Evolutionary conservation across 2,329 filamentous ascomycete species (phyloP).

Genomic region (Exserohilum turcica): DNA sequence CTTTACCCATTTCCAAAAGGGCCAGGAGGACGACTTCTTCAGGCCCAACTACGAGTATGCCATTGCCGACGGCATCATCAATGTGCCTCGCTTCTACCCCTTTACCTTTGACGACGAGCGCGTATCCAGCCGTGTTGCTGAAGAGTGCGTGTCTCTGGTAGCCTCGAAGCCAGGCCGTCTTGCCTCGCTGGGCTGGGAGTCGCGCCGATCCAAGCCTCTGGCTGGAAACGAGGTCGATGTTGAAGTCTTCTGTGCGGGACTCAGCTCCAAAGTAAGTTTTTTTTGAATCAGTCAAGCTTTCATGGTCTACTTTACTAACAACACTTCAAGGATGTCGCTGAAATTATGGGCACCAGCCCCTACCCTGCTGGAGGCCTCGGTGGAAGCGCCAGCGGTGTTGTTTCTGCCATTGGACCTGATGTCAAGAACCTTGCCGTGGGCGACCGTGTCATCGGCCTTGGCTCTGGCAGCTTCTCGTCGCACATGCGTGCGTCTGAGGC

Average conservation of each 20-base stretch:
- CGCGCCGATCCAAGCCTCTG: background rate
- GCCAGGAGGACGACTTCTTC: background rate
- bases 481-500: background rate
- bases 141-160: background rate
- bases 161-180: background rate
- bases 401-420: conserved; percentile 14
- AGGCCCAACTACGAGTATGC: conserved; percentile 38
- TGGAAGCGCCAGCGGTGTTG: conserved; percentile 23
- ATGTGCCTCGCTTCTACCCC: conserved; percentile 32
- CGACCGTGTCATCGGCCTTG: conserved; percentile 21
- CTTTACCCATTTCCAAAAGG: conserved; percentile 10
- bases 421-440: conserved; percentile 17
- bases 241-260: conserved; percentile 9
- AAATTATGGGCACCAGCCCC: background rate
- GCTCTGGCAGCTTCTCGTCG: conserved; percentile 5
- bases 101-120: background rate
- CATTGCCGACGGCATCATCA: conserved; percentile 18
- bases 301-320: background rate
- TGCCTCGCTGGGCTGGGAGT: background rate
- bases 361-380: background rate
- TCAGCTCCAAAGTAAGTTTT: background rate
- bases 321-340: background rate
- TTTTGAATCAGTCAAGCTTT: background rate
- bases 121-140: background rate
- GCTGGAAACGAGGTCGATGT: conserved; percentile 25